These are phyloP conservation scores for Chenopodium formosanum DNA, from an alignment of 148 eudicot species.

Conservation along the genomic window DNA sequence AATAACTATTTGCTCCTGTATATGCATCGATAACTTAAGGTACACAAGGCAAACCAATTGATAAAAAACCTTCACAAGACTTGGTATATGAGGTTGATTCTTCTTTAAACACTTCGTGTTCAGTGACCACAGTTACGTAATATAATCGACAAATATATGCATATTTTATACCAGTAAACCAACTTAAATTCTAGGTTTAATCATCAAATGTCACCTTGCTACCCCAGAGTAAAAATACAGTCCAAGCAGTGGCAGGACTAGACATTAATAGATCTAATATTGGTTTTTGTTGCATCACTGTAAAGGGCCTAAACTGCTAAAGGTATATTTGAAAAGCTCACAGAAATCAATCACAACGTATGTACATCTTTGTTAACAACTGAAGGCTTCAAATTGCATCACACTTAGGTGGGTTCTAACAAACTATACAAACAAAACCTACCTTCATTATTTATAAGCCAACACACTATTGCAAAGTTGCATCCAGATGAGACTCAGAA, in stretches of 20 bases:
- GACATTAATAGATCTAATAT: background rate
- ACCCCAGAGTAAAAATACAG: background rate
- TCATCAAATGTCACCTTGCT: background rate
- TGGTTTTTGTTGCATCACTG: background rate
- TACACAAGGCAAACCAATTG: background rate
- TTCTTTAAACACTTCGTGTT: background rate
- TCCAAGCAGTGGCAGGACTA: background rate
- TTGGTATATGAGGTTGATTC: background rate
- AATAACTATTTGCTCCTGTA: background rate
- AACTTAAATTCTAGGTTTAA: too few relatives aligned
- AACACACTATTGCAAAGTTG: background rate
- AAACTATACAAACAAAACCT: background rate
- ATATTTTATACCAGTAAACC: background rate
- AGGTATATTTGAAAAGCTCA: background rate
- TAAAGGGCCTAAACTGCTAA: background rate
- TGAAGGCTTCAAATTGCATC: background rate
- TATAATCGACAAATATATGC: background rate
- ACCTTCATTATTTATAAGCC: background rate
- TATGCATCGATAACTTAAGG: background rate
- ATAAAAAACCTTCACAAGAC: background rate
- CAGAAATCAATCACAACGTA: background rate
- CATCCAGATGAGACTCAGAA: conserved; percentile 1
- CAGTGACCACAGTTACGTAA: background rate
- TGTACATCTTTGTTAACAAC: background rate
- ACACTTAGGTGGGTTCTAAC: background rate